Conservation (phyloP, 2,329 filamentous ascomycete genomes). For the Magnaporthales sp. region DNA sequence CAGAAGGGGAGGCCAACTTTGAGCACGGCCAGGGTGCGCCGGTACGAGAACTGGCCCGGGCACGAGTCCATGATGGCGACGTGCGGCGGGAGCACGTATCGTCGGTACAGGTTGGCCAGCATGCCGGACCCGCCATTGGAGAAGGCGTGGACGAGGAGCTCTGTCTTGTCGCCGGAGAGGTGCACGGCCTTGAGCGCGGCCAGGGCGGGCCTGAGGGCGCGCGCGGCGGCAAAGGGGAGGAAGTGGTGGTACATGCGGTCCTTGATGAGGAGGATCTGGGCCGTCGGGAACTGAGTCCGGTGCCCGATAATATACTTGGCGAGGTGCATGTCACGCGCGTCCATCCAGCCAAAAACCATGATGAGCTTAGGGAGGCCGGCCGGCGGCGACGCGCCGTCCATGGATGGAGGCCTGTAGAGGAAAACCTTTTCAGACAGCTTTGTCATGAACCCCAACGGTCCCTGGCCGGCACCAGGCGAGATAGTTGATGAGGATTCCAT, state of each 20-base stretch:
- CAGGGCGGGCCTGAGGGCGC: constrained; percentile 28
- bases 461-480: constrained; percentile 8
- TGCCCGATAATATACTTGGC: constrained; percentile 41
- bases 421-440: constrained; percentile 27
- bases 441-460: constrained; percentile 26
- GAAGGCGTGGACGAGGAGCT: constrained; percentile 39
- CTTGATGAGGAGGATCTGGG: constrained; percentile 37
- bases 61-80: constrained; percentile 38
- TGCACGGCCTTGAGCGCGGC: constrained; percentile 25
- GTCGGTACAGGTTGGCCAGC: constrained; percentile 27
- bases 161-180: constrained; percentile 2
- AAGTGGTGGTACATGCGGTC: constrained; percentile 28
- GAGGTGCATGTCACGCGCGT: constrained; percentile 38
- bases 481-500: not conserved
- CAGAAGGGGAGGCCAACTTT: constrained; percentile 21
- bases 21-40: constrained; percentile 29
- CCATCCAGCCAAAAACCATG: constrained; percentile 41
- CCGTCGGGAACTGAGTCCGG: constrained; percentile 32
- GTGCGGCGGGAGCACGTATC: constrained; percentile 30
- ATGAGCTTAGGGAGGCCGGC: constrained; percentile 26
- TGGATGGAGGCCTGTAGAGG: constrained; percentile 22
- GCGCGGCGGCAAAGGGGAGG: constrained; percentile 20
- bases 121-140: constrained; percentile 43
- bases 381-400: not conserved
- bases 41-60: constrained; percentile 34